These are phyloP conservation scores for Adenanthera pavonina DNA, from an alignment of 306 rosid genomes.

Conservation along the genomic window DNA sequence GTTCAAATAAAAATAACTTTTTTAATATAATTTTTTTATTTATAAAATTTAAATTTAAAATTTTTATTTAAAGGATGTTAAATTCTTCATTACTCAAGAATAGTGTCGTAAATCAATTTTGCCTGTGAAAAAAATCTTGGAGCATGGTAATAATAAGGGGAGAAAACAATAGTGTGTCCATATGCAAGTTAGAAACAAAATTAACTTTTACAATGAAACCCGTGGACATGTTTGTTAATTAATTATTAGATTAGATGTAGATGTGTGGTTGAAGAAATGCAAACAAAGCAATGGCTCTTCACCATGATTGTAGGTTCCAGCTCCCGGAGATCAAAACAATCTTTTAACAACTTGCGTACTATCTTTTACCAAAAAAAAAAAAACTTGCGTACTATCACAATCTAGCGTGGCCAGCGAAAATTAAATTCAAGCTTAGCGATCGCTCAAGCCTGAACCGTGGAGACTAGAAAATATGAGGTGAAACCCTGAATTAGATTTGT, in stretches of 20 bases:
- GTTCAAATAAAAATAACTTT: too few relatives aligned
- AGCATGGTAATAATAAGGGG: background rate
- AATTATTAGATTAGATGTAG: background rate
- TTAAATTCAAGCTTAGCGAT: background rate
- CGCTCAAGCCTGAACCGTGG: background rate
- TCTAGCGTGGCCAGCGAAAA: too few relatives aligned
- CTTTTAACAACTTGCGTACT: background rate
- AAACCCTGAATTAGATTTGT: background rate
- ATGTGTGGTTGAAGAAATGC: conserved; percentile 10
- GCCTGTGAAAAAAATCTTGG: too few relatives aligned
- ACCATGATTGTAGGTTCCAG: background rate
- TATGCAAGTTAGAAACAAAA: background rate
- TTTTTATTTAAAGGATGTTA: too few relatives aligned
- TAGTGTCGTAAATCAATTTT: too few relatives aligned
- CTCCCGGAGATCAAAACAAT: background rate
- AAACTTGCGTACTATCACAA: background rate
- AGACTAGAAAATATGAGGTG: background rate
- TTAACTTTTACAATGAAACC: background rate
- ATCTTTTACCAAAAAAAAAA: too few relatives aligned
- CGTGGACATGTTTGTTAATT: background rate
- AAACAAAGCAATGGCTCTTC: background rate
- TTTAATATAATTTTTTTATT: too few relatives aligned
- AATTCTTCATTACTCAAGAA: too few relatives aligned
- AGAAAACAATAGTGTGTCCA: background rate
- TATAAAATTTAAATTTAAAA: too few relatives aligned